A percentile compares a stretch with the other conserved stretches of the same genome.
phyloP scores from a whole-genome alignment of 495 filamentous ascomycete genomes.

The Haplographium delicatum region DNA sequence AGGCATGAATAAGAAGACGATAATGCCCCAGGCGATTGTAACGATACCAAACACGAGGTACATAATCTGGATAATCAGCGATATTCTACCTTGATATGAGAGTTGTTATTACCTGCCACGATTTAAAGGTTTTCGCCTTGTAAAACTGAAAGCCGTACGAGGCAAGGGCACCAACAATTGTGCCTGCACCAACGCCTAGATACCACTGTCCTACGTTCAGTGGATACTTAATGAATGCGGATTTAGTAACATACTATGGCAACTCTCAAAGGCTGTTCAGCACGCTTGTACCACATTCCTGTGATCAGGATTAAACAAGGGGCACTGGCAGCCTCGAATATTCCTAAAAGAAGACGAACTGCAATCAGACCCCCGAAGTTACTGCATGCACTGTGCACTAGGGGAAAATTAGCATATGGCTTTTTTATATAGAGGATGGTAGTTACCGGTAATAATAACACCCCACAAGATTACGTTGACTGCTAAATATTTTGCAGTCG shows the following conservation, averaged over 20 bases:
- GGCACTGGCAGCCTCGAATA: slow-evolving; percentile 55
- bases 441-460: too few species aligned
- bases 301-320: slow-evolving; percentile 55
- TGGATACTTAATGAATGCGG: slow-evolving; percentile 36
- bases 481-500: slow-evolving; percentile 55
- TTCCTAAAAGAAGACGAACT: slow-evolving; percentile 55
- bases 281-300: slow-evolving; percentile 57
- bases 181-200: too few species aligned
- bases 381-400: slow-evolving; percentile 43
- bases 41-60: slow-evolving; percentile 60
- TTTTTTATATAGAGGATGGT: too few species aligned
- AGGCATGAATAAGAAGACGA: slow-evolving; percentile 59
- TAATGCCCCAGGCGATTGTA: slow-evolving; percentile 51
- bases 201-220: too few species aligned
- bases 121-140: background rate
- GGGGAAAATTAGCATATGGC: too few species aligned
- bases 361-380: slow-evolving; percentile 44
- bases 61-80: too few species aligned
- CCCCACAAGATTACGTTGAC: slow-evolving; percentile 57
- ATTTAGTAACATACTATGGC: too few species aligned
- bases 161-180: slow-evolving; percentile 13
- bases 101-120: slow-evolving; percentile 46
- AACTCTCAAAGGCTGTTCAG: slow-evolving; percentile 57
- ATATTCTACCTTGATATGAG: too few species aligned
- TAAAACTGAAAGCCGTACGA: slow-evolving; percentile 1